Evolutionary conservation across 2,329 filamentous ascomycete species (phyloP), one percentile per base, ranked within the genome.

Genomic region (Trichoderma koningiopsis): DNA sequence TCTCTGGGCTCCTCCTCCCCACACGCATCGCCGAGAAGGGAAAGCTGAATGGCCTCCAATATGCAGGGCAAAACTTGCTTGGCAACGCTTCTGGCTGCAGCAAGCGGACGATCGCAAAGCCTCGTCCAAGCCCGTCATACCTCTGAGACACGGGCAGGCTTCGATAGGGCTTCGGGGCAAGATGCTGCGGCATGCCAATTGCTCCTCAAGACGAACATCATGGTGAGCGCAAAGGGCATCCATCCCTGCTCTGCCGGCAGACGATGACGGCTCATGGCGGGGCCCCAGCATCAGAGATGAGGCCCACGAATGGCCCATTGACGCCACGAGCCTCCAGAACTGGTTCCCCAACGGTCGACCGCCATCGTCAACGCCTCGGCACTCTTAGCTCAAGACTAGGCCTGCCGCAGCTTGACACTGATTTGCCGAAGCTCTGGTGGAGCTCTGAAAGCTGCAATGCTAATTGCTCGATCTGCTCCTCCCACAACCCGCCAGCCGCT

Each of bases 371-470:
- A 58, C 40, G 63, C 40, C 53, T 59, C 64, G 64, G 40, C 64
- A 67, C 40, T 67, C 33, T 52, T 67, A 59, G 64, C 55, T 67
- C 14, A 19, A 2, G 22, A 27, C 53, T 58, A 58, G 27, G 14
- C 33, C 63, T 66, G 53, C 27, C 14, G 5, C 27, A 22, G 27
- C 40, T 22, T n/a, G 6, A 35, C 19, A 24, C 27, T 43, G 29
- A 67, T 67, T 67, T 59, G 64, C 64, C 64, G 64, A 22, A 67
- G 64, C 64, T 67, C 64, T 67, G 55, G 55, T 52, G 40, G 55
- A 66, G 53, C 53, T 58, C 29, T 10, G 5, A 6, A 27, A 66
- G 63, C 63, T 57, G 22, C 40, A 37, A 40, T 49, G 33, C 27
- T 27, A 40, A 22, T 33, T 24, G 49, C 49, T 64, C 61, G 49